phyloP scores from a whole-genome alignment of 257 asterid species.

The Striga asiatica region DNA sequence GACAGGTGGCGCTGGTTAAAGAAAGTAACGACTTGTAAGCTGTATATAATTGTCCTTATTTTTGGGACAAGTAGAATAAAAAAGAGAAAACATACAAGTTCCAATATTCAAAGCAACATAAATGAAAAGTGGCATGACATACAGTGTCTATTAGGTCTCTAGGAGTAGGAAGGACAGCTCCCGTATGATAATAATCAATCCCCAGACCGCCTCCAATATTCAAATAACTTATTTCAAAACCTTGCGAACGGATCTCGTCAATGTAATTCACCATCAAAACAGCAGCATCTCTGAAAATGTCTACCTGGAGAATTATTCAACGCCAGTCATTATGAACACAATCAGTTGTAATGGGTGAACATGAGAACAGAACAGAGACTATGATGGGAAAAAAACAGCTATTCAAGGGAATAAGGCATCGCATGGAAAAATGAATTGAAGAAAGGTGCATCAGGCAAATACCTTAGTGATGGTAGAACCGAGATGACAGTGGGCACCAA shows the following conservation, averaged over 20 bases:
- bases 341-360: not conserved
- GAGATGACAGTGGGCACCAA: slow-evolving; percentile 95
- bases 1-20: too few species aligned
- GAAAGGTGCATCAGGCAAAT: not conserved
- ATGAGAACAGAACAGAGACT: not conserved
- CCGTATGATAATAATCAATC: slow-evolving; percentile 84
- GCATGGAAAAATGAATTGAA: not conserved
- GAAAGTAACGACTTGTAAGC: too few species aligned
- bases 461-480: slow-evolving; percentile 98
- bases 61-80: not conserved
- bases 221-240: slow-evolving; percentile 76
- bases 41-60: too few species aligned
- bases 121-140: slow-evolving; percentile 19
- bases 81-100: not conserved
- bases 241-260: slow-evolving; percentile 83
- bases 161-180: slow-evolving; percentile 87
- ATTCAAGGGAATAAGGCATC: not conserved
- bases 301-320: slow-evolving; percentile 48
- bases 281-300: slow-evolving; percentile 96
- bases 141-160: slow-evolving; percentile 85
- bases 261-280: slow-evolving; percentile 82
- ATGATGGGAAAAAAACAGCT: not conserved
- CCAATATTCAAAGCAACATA: not conserved
- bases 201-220: slow-evolving; percentile 98
- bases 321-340: not conserved